Evolutionary conservation across 768 basidiomycete genomes (phyloP).

Genomic region (Neoboletus brunneissimus): DNA sequence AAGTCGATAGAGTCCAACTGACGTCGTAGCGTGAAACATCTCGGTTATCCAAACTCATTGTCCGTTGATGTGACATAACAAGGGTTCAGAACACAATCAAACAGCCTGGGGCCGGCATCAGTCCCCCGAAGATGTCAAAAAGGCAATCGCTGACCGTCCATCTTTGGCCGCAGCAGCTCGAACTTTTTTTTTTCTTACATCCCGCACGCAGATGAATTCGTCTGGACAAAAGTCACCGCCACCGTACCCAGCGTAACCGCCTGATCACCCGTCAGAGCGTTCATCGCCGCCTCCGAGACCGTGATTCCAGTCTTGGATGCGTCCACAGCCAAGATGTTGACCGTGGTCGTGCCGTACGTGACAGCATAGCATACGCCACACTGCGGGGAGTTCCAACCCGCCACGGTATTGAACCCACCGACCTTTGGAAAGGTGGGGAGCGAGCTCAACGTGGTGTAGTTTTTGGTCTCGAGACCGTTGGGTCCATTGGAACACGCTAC

Average conservation of each 20-base stretch:
- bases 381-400: constrained; percentile 19
- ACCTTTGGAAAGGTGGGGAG: constrained; percentile 39
- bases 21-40: not conserved
- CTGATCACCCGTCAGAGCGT: constrained; percentile 16
- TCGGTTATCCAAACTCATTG: not conserved
- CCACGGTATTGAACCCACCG: constrained; percentile 29
- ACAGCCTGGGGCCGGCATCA: constrained; percentile 5
- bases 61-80: constrained; percentile 1
- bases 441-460: constrained; percentile 36
- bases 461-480: constrained; percentile 35
- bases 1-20: constrained; percentile 2
- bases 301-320: constrained; percentile 42
- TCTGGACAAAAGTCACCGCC: constrained; percentile 9
- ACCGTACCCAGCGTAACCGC: constrained; percentile 19
- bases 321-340: constrained; percentile 58
- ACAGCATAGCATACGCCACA: constrained; percentile 35
- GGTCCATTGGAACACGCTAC: constrained; percentile 40
- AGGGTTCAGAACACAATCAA: not conserved
- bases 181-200: not conserved
- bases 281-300: constrained; percentile 27
- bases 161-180: not conserved
- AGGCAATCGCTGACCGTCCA: constrained; percentile 2
- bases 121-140: not conserved
- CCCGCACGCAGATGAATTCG: not conserved
- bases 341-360: constrained; percentile 30